These are phyloP conservation scores for Sporisorium graminicola DNA, from an alignment of 1,284 basidiomycete genomes.

Conservation along the genomic window DNA sequence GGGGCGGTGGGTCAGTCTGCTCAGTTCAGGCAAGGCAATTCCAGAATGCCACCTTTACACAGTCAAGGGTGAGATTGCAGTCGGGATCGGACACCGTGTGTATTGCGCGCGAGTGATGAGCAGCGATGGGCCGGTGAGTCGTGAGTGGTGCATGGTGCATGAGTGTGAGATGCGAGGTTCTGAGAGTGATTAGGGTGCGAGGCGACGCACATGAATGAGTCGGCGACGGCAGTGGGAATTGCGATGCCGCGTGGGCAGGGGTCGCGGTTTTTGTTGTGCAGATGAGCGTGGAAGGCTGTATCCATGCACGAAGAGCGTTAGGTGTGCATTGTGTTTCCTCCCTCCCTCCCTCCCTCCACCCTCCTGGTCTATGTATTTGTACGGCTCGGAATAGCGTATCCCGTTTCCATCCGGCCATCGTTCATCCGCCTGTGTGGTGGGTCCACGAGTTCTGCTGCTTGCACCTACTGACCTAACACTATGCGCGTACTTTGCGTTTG, in stretches of 20 bases:
- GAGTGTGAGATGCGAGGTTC: not conserved
- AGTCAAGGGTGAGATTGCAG: too few species aligned
- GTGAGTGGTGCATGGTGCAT: not conserved
- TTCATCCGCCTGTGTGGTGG: not conserved
- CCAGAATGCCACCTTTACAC: too few species aligned
- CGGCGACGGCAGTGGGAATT: not conserved
- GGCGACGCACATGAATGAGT: not conserved
- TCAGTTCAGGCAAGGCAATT: too few species aligned
- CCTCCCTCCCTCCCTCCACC: not conserved
- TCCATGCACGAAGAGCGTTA: not conserved
- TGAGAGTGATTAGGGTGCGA: too few species aligned
- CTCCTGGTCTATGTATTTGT: not conserved
- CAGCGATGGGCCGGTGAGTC: too few species aligned
- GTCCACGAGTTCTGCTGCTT: not conserved
- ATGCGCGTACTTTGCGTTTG: not conserved
- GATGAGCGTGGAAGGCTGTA: not conserved
- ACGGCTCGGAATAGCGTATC: not conserved
- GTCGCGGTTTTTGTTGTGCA: not conserved
- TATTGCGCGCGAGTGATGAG: too few species aligned
- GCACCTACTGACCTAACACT: not conserved
- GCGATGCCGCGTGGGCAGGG: not conserved
- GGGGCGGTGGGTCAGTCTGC: too few species aligned
- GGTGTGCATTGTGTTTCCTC: not conserved
- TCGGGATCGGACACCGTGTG: too few species aligned
- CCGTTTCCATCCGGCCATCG: not conserved